A percentile compares a stretch with the other conserved stretches of the same genome.
phyloP scores from a whole-genome alignment of 2,329 filamentous ascomycete species.

The Nigrograna mackinnonii region DNA sequence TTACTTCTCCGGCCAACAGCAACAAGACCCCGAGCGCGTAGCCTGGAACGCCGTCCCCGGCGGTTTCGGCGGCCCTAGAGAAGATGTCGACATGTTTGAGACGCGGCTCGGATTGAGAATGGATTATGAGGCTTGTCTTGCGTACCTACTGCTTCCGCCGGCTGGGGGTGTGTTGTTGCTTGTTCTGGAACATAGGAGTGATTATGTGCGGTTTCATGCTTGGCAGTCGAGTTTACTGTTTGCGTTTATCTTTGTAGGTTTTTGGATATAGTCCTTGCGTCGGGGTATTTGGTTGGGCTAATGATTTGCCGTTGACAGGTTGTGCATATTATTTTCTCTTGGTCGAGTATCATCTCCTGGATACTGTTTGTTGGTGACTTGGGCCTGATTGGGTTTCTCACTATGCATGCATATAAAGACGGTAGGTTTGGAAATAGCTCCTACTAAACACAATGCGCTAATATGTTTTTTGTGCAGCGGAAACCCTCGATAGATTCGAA shows the following conservation, averaged over 20 bases:
- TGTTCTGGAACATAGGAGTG: slow-evolving; percentile 89
- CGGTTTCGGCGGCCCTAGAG: slow-evolving; percentile 46
- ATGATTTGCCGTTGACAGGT: slow-evolving; percentile 39
- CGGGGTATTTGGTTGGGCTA: no score
- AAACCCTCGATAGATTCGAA: slow-evolving; percentile 72
- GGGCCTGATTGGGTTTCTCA: slow-evolving; percentile 74
- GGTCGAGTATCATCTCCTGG: slow-evolving; percentile 84
- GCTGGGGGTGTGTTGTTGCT: slow-evolving; percentile 83
- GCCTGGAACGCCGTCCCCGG: slow-evolving; percentile 28
- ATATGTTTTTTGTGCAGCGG: slow-evolving; percentile 49
- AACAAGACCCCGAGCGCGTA: slow-evolving; percentile 25
- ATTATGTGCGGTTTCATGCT: slow-evolving; percentile 96
- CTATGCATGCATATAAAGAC: slow-evolving; percentile 81
- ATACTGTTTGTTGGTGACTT: slow-evolving; percentile 78
- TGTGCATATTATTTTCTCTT: slow-evolving; percentile 83
- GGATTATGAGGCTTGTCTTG: slow-evolving; percentile 87
- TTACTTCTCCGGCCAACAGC: slow-evolving; percentile 31
- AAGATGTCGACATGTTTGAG: slow-evolving; percentile 79
- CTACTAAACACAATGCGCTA: neutral
- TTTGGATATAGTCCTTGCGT: no score
- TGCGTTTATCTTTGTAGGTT: slow-evolving; percentile 63
- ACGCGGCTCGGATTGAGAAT: slow-evolving; percentile 85
- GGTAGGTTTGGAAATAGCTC: slow-evolving; percentile 53
- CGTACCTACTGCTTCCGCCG: slow-evolving; percentile 84
- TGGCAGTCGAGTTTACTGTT: slow-evolving; percentile 92